These are phyloP conservation scores for Nigrograna mackinnonii DNA, from an alignment of 2,329 filamentous ascomycete genomes.

Conservation along the genomic window DNA sequence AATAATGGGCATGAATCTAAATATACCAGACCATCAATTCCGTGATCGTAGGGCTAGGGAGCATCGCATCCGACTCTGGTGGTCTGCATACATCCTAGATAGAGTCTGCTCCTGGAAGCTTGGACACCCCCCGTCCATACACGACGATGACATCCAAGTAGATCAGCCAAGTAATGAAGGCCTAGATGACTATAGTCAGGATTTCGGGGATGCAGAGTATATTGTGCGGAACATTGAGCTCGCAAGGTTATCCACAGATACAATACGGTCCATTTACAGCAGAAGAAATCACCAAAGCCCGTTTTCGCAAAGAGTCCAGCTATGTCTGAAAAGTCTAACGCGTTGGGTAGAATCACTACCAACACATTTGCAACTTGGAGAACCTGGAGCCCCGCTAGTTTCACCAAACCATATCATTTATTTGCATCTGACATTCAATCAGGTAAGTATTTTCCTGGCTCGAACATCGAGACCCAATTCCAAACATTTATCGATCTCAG, in stretches of 20 bases:
- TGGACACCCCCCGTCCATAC: constrained; percentile 34
- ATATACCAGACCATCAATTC: constrained; percentile 44
- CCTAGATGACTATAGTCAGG: constrained; percentile 11
- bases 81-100: constrained; percentile 38
- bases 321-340: constrained; percentile 37
- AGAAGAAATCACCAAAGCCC: constrained; percentile 26
- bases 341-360: constrained; percentile 43
- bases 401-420: not conserved
- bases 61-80: constrained; percentile 38
- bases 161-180: constrained; percentile 45
- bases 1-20: constrained; percentile 50
- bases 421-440: not conserved
- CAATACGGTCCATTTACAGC: constrained; percentile 30
- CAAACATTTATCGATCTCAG: constrained; percentile 9
- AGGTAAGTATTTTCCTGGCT: not conserved
- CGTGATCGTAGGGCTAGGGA: constrained; percentile 37
- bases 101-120: constrained; percentile 38
- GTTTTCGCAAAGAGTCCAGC: constrained; percentile 42
- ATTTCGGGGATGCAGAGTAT: constrained; percentile 42
- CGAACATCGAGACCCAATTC: not conserved
- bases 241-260: constrained; percentile 33
- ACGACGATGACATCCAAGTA: constrained; percentile 43
- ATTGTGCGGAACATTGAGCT: constrained; percentile 45
- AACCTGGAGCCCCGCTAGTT: constrained; percentile 19
- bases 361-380: constrained; percentile 31